Evolutionary conservation across 306 rosid genomes (phyloP).

Genomic region (Ormosia emarginata): DNA sequence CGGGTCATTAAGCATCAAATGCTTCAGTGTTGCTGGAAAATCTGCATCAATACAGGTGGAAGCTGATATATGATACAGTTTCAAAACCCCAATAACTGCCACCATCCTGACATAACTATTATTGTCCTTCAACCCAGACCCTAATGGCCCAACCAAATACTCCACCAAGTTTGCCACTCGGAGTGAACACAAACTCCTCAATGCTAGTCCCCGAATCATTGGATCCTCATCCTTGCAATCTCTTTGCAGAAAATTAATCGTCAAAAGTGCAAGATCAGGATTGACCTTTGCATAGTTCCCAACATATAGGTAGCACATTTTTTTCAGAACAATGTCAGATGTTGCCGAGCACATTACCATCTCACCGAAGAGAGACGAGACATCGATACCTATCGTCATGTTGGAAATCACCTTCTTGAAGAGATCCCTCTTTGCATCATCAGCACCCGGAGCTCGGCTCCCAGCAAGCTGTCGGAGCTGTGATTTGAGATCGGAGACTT

Average conservation of each 20-base stretch:
- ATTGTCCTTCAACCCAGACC: constrained; percentile 85
- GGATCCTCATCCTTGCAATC: constrained; percentile 99
- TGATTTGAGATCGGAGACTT: constrained; percentile 84
- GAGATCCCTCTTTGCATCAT: constrained; percentile 95
- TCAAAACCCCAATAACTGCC: constrained; percentile 89
- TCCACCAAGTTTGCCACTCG: constrained; percentile 90
- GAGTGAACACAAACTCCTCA: constrained; percentile 92
- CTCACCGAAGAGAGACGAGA: constrained; percentile 91
- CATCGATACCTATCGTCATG: constrained; percentile 96
- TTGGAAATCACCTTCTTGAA: constrained; percentile 96
- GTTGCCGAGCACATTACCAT: constrained; percentile 99
- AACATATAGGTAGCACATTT: constrained; percentile 97
- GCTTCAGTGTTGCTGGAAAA: constrained; percentile 78
- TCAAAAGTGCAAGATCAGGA: constrained; percentile 95
- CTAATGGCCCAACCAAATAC: constrained; percentile 96
- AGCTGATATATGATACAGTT: constrained; percentile 89
- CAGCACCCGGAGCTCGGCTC: constrained; percentile 94
- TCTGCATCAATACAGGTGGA: constrained; percentile 92
- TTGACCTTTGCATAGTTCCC: constrained; percentile 94
- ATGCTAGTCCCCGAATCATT: constrained; percentile 91
- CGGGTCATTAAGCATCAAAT: constrained; percentile 78
- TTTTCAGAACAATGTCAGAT: constrained; percentile 85
- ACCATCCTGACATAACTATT: constrained; percentile 88
- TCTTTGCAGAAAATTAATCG: constrained; percentile 95
- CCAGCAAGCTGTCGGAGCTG: constrained; percentile 99